Base-by-base conservation (phyloP, 1,284 basidiomycete genomes). In the Cryptococcus jaspeensis region DNA sequence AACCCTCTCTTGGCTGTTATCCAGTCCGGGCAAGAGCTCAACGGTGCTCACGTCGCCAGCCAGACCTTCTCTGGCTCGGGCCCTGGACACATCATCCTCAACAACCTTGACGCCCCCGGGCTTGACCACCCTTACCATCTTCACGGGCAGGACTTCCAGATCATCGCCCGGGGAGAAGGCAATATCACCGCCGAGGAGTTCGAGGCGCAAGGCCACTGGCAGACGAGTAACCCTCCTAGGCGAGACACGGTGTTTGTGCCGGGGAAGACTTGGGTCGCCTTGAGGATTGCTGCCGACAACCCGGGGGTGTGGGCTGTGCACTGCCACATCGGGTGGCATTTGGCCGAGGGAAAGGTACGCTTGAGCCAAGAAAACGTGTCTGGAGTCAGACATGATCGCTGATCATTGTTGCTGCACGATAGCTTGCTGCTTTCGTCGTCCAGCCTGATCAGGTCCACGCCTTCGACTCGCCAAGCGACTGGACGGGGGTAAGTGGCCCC, bases 101-200 rank as follows among this genome's bases (percentile, higher is more conserved):
- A 77, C 65, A 76, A 78, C 60, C 47, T 69, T 11, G 53, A 55
- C 28, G 13, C 40, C 46, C 56, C 56, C 20, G 35, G 36, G 7
- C 59, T 71, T 13, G 70, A 68, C 32, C 76, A 78, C 51, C 76
- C 77, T 0, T 71, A 63, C 54, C 72, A 74, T 52, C 52, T 74
- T 11, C 71, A 71, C 62, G 64, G 61, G 7, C 43, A 52, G 41
- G 45, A 54, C 0, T 64, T 67, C 46, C 62, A 66, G 44, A 60
- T 79, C 22, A 55, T 79, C 37, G 69, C 54, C 5, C 62, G 72
- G 16, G 75, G 74, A 0, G 6, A 11, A 0, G 77, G 76, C 6
- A 55, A 28, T 15, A 53, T 75, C 23, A 64, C 63, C 1, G 44
- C 52, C 0, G 62, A 53, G 0, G 47, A 51, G 9, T 65, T 69